Base-by-base conservation (phyloP, 2,329 filamentous ascomycete genomes). In the Fusarium sp. region DNA sequence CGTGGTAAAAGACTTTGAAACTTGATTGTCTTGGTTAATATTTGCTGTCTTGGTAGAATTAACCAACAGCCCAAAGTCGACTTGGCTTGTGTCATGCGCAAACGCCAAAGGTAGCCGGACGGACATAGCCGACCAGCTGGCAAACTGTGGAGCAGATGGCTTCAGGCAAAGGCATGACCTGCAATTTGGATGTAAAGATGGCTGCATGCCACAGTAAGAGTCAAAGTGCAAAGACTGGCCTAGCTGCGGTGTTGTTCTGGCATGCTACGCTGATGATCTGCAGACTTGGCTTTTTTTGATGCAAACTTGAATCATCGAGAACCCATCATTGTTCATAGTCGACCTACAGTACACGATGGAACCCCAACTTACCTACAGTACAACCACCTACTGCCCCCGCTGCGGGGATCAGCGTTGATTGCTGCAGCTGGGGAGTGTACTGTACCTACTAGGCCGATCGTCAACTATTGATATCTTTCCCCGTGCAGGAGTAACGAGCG, bases 41-140 rank as follows among this genome's bases (percentile, higher is more conserved):
- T 23, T 23, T 23, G 23, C 23, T 4, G 23, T 23, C 23, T 23
- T 23, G 23, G 23, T 23, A 23, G 23, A 23, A 23, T 23, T 23
- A 23, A 5, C 23, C 23, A 23, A 5, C 23, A 23, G 23, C 23
- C 12, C 31, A 34, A 34, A 34, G 31, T 12, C 31, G 6, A 12
- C 31, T 9, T 34, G 31, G 31, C 12, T 12, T 12, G 12, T 58
- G 31, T 60, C 47, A 60, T 54, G 57, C 54, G 57, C 28, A 39
- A 60, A 54, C 48, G 47, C 56, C 51, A 53, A 37, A 28, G 15
- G 18, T 10, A n/a, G 11, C 16, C 44, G 54, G 43, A 50, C 44
- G 54, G 43, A 50, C 28, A 31, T 39, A 34, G 54, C 34, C 23
- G 23, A n/a, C n/a, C 28, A 31, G 7, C 34, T 31, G 31, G 34